A percentile compares a stretch with the other conserved stretches of the same genome.
Conservation (phyloP, 768 basidiomycete genomes). For the Pleurotus tuber-regium region DNA sequence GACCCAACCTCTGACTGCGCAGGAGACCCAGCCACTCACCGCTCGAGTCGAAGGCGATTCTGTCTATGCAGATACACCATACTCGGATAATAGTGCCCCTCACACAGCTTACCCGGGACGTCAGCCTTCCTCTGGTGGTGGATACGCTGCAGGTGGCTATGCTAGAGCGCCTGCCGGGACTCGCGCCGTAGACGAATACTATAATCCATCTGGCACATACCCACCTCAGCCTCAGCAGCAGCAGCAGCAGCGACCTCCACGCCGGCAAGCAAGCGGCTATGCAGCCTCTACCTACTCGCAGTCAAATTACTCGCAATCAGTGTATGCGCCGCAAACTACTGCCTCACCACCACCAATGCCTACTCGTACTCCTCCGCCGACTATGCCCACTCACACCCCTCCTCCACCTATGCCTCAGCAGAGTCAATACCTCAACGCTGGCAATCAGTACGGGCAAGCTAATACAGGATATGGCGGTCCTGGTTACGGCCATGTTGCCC, state of each 20-base stretch:
- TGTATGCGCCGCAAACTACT: constrained; percentile 17
- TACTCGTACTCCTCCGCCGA: constrained; percentile 16
- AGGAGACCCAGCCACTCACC: constrained; percentile 72
- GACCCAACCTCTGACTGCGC: constrained; percentile 12
- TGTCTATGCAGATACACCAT: constrained; percentile 52
- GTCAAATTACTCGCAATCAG: constrained; percentile 16
- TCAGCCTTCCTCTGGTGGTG: constrained; percentile 23
- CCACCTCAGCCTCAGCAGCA: constrained; percentile 47
- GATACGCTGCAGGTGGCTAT: constrained; percentile 56
- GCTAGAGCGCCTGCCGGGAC: constrained; percentile 60
- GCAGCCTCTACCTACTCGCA: constrained; percentile 27
- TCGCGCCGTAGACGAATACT: constrained; percentile 76
- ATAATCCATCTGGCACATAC: constrained; percentile 38
- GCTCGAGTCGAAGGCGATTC: constrained; percentile 55
- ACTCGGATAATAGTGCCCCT: constrained; percentile 24
- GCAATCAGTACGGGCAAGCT: constrained; percentile 33
- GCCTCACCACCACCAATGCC: constrained; percentile 23
- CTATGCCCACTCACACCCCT: constrained; percentile 13
- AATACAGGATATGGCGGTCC: constrained; percentile 27
- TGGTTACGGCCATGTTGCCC: constrained; percentile 53
- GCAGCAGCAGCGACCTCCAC: constrained; percentile 21
- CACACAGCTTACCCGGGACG: constrained; percentile 29
- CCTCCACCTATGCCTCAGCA: constrained; percentile 18
- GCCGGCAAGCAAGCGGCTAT: constrained; percentile 16
- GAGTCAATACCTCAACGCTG: constrained; percentile 33